A percentile compares a stretch with the other conserved stretches of the same genome.
Conservation (phyloP, 495 filamentous ascomycete species). For the Daldinia decipiens region DNA sequence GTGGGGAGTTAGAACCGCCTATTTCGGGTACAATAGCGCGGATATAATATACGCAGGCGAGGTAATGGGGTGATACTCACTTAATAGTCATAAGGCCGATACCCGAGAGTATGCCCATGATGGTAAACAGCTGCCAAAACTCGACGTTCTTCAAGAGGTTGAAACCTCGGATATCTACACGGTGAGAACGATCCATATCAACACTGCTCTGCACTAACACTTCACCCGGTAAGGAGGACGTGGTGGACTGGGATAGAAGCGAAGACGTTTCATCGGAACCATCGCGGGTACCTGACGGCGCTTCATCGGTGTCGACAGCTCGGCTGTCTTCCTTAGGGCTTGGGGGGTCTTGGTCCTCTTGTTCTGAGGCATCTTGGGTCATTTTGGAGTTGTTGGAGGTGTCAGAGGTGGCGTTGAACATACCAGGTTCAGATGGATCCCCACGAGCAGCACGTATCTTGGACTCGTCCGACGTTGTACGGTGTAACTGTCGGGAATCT, state of each 20-base stretch:
- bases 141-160: constrained; percentile 77
- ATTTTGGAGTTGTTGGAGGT: constrained; percentile 41
- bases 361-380: constrained; percentile 37
- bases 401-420: constrained; percentile 59
- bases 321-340: constrained; percentile 47
- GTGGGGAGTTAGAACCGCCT: constrained; percentile 49
- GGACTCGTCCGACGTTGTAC: constrained; percentile 67
- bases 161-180: constrained; percentile 89
- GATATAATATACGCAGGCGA: background rate
- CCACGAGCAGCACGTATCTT: constrained; percentile 56
- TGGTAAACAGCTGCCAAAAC: constrained; percentile 89
- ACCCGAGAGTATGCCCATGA: constrained; percentile 89
- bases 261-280: constrained; percentile 82
- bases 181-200: constrained; percentile 68
- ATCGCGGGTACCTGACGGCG: constrained; percentile 42
- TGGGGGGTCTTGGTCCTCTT: constrained; percentile 31
- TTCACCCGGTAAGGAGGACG: constrained; percentile 57
- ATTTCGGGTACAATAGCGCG: background rate
- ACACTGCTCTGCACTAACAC: constrained; percentile 63
- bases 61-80: constrained; percentile 61
- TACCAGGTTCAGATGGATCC: constrained; percentile 71
- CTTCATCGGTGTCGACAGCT: constrained; percentile 48
- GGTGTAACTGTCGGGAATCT: constrained; percentile 69
- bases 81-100: constrained; percentile 99
- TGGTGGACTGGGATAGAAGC: constrained; percentile 71